Percentiles rank a stretch among this genome's conserved stretches.
These are phyloP conservation scores for Podospora pseudopauciseta DNA, from an alignment of 495 filamentous ascomycete genomes.

Conservation along the genomic window DNA sequence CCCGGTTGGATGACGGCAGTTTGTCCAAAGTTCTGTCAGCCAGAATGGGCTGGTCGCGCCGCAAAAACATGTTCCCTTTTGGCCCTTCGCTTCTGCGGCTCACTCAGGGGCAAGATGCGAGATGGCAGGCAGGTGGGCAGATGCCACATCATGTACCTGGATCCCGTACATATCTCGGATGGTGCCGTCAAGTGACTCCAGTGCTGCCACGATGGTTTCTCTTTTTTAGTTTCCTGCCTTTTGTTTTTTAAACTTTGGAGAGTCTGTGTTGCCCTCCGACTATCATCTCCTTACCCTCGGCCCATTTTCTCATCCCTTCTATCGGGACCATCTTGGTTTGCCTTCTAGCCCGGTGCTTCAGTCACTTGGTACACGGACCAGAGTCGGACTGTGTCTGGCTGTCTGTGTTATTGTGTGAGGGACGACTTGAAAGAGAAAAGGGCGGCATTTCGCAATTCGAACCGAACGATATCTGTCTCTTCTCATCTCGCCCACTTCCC, in stretches of 20 bases:
- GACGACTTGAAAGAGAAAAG: constrained; percentile 11
- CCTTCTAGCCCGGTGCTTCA: neutral
- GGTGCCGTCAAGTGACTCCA: neutral
- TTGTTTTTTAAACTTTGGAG: constrained; percentile 1
- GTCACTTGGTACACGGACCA: constrained; percentile 6
- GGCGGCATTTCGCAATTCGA: neutral
- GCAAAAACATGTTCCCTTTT: neutral
- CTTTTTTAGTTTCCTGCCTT: neutral
- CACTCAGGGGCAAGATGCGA: neutral
- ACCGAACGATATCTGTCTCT: neutral
- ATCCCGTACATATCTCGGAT: neutral
- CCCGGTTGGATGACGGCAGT: constrained; percentile 23
- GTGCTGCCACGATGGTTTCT: constrained; percentile 3
- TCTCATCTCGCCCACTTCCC: constrained; percentile 3
- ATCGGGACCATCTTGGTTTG: neutral
- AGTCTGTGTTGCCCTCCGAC: neutral
- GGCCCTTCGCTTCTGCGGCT: constrained; percentile 13
- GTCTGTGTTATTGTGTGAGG: neutral
- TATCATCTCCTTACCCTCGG: neutral
- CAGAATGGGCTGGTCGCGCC: constrained; percentile 2
- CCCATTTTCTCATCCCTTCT: neutral
- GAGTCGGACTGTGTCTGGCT: constrained; percentile 5
- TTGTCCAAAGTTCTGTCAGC: constrained; percentile 5
- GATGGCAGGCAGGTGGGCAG: constrained; percentile 1
- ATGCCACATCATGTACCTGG: neutral